phyloP scores from a whole-genome alignment of 2,329 filamentous ascomycete genomes.

The Nectriaceae sp. region DNA sequence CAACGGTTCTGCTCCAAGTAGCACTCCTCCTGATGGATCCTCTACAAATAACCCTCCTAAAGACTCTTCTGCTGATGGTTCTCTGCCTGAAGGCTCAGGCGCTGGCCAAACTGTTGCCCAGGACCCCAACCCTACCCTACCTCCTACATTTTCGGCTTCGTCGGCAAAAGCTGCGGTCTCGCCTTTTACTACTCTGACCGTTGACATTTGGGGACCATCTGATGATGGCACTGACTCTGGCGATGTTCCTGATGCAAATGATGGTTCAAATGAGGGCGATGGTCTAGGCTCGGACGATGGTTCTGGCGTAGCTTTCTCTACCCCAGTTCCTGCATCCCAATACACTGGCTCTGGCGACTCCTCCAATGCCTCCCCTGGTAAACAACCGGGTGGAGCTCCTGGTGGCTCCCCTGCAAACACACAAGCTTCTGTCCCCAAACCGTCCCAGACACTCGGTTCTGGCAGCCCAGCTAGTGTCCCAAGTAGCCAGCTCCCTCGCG shows the following conservation, averaged over 20 bases:
- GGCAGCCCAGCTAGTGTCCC: slow-evolving; percentile 13
- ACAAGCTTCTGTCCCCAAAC: slow-evolving; percentile 12
- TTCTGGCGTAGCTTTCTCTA: slow-evolving; percentile 8
- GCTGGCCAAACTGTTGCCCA: slow-evolving; percentile 20
- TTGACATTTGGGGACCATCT: slow-evolving; percentile 35
- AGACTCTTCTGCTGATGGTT: slow-evolving; percentile 10
- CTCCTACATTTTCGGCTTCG: slow-evolving; percentile 18
- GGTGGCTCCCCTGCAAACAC: slow-evolving; percentile 12
- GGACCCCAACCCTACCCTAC: slow-evolving; percentile 32
- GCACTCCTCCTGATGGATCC: not conserved
- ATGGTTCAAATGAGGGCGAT: slow-evolving; percentile 9
- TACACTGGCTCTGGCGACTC: slow-evolving; percentile 16
- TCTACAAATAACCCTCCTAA: too few relatives aligned
- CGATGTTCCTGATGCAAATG: slow-evolving; percentile 1
- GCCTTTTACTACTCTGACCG: slow-evolving; percentile 38
- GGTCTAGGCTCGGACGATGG: slow-evolving; percentile 8
- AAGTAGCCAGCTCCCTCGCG: slow-evolving; percentile 8
- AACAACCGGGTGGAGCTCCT: slow-evolving; percentile 19
- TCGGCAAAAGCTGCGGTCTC: slow-evolving; percentile 20
- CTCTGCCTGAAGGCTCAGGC: slow-evolving; percentile 14
- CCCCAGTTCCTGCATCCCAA: slow-evolving; percentile 20
- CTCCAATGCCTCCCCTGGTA: slow-evolving; percentile 6
- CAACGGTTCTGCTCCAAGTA: not conserved
- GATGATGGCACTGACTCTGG: slow-evolving; percentile 12
- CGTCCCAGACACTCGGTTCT: slow-evolving; percentile 15